Conservation (phyloP, 1,284 basidiomycete genomes). For the Trametes versicolor region DNA sequence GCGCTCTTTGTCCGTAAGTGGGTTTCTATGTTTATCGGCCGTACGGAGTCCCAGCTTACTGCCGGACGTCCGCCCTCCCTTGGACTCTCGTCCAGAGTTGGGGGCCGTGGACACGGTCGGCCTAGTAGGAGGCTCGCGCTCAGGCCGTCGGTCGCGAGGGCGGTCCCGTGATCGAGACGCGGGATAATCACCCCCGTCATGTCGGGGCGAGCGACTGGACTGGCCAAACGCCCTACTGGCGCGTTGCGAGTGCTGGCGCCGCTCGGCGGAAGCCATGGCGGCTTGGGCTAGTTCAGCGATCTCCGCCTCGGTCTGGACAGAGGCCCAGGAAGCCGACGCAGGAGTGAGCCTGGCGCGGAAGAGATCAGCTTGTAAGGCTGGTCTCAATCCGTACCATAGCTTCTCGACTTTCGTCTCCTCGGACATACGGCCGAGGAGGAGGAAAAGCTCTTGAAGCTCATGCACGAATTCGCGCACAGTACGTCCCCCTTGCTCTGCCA, state of each 20-base stretch:
- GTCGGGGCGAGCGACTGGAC: neutral
- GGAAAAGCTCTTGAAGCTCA: constrained; percentile 20
- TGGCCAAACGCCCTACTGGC: too few relatives aligned
- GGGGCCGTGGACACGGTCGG: too few relatives aligned
- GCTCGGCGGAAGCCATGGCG: neutral
- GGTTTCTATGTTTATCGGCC: neutral
- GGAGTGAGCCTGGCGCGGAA: constrained; percentile 18
- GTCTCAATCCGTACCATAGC: constrained; percentile 22
- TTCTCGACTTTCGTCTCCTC: constrained; percentile 13
- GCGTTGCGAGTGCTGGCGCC: neutral
- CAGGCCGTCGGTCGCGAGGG: neutral
- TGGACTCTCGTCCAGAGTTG: too few relatives aligned
- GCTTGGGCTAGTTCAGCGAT: constrained; percentile 16
- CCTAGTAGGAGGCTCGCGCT: too few relatives aligned
- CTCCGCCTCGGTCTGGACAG: constrained; percentile 17
- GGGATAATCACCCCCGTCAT: too few relatives aligned
- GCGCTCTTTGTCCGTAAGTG: constrained; percentile 19
- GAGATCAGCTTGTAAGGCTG: constrained; percentile 14
- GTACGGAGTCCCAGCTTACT: too few relatives aligned
- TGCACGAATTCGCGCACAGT: constrained; percentile 23
- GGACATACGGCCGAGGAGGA: constrained; percentile 7
- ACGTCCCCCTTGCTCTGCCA: constrained; percentile 1
- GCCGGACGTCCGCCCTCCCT: too few relatives aligned
- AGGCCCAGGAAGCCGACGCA: constrained; percentile 5
- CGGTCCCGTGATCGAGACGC: neutral